Percentiles rank a stretch among this genome's conserved stretches.
Evolutionary conservation across 805 yeast species (phyloP).

Genomic region (Candida alai): DNA sequence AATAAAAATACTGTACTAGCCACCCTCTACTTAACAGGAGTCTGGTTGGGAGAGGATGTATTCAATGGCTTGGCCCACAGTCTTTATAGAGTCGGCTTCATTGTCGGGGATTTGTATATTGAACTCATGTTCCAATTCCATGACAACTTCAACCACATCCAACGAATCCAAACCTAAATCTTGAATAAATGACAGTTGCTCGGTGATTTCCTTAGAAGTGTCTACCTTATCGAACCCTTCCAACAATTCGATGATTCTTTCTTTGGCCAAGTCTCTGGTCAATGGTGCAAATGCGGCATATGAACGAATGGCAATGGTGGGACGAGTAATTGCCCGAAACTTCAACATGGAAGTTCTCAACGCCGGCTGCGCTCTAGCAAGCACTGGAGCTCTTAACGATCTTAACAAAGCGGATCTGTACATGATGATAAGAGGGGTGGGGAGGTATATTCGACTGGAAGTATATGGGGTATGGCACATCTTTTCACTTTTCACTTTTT

Average conservation of each 20-base stretch:
- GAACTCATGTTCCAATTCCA: slow-evolving; percentile 47
- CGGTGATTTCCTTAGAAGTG: slow-evolving; percentile 32
- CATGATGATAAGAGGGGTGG: slow-evolving; percentile 16
- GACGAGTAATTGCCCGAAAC: too few relatives aligned
- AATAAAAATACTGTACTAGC: background rate
- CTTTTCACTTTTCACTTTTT: slow-evolving; percentile 3
- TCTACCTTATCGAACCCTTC: slow-evolving; percentile 62
- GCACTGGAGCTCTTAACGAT: slow-evolving; percentile 21
- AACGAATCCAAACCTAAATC: slow-evolving; percentile 46
- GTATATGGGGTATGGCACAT: too few relatives aligned
- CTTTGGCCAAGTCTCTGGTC: slow-evolving; percentile 58
- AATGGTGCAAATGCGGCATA: slow-evolving; percentile 60
- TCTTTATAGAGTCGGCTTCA: slow-evolving; percentile 43
- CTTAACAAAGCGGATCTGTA: slow-evolving; percentile 28
- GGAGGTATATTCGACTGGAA: background rate
- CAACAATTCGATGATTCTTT: slow-evolving; percentile 59
- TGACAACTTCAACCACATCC: slow-evolving; percentile 45
- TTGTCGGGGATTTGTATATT: slow-evolving; percentile 46
- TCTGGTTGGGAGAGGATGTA: slow-evolving; percentile 40
- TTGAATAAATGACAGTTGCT: slow-evolving; percentile 31
- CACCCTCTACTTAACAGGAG: slow-evolving; percentile 4
- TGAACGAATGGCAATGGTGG: slow-evolving; percentile 16
- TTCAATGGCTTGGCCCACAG: slow-evolving; percentile 44
- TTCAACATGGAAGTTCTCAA: slow-evolving; percentile 5
- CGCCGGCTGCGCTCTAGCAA: slow-evolving; percentile 14